Evolutionary conservation across 148 eudicot species (phyloP), one percentile per base, ranked within the genome.

Genomic region (Chenopodium album): DNA sequence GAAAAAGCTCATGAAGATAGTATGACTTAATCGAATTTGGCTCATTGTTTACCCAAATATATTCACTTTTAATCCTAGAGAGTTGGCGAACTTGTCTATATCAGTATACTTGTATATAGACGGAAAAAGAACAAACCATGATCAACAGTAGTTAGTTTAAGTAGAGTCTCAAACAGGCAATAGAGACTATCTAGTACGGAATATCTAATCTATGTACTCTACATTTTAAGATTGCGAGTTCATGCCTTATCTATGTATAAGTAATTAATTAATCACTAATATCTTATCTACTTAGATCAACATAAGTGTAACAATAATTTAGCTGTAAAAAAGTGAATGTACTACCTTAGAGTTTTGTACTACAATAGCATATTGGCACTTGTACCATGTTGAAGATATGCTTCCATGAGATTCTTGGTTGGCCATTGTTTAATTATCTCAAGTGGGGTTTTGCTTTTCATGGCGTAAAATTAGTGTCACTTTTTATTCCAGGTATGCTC

Each of bases 361-460:
- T 59, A 50, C 54, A 10, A 50, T 50, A 13, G 54, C 14, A 50
- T 50, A 50, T 50, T 50, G 12, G 54, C 54, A 62, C 23, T 5
- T 20, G 65, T 56, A 28, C 23, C 17, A 67, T 66, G 37, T 59
- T 63, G 52, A 56, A n/a, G 47, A 19, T 78, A 66, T 79, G 81
- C 81, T 69, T 52, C 7, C 11, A 32, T 17, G 26, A 9, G 19
- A n/a, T 62, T 31, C 20, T 20, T 31, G 44, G 4, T 59, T 10
- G 8, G 46, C 68, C 48, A 56, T 31, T 12, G 26, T n/a, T 77
- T 31, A 31, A 31, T 31, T 52, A 46, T 72, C 73, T 34, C 20
- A 69, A 54, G 16, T 44, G 54, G 74, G 23, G 28, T 34, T 34
- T 70, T 34, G n/a, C 73, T 70, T 34, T 71, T 41, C 19, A 4